These are phyloP conservation scores for Saprolegnia diclina DNA, from an alignment of 352 stramenopile genomes.

Conservation along the genomic window DNA sequence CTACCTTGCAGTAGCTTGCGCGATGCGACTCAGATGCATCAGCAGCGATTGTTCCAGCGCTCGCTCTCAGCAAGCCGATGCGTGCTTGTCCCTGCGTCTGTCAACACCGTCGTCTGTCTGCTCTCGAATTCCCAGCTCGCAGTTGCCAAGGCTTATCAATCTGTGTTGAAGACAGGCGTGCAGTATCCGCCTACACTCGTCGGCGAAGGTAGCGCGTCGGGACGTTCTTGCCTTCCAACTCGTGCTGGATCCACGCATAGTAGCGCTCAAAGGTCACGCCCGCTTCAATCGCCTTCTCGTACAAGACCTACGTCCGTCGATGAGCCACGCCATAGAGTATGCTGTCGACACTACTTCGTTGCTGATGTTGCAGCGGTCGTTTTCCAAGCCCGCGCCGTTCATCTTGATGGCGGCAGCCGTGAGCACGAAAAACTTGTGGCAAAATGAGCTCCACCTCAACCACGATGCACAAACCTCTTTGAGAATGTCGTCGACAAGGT, in stretches of 20 bases:
- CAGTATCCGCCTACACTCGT: too few species aligned
- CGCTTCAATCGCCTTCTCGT: constrained; percentile 41
- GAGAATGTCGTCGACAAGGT: constrained; percentile 14
- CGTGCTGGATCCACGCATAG: constrained; percentile 44
- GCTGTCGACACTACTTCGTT: constrained; percentile 35
- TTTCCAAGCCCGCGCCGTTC: constrained; percentile 41
- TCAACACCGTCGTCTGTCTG: too few species aligned
- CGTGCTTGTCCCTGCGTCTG: too few species aligned
- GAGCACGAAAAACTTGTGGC: constrained; percentile 49
- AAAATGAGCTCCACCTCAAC: neutral
- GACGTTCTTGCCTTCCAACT: constrained; percentile 29
- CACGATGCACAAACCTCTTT: constrained; percentile 6
- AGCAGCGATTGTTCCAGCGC: too few species aligned
- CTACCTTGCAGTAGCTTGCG: too few species aligned
- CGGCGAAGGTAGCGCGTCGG: too few species aligned
- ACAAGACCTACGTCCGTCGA: constrained; percentile 34
- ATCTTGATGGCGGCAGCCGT: constrained; percentile 54
- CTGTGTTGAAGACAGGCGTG: too few species aligned
- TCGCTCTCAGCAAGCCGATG: too few species aligned
- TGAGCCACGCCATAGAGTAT: neutral
- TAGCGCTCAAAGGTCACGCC: constrained; percentile 54
- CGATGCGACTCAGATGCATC: too few species aligned
- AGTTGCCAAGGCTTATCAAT: too few species aligned
- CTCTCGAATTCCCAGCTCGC: too few species aligned
- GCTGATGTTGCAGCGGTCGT: constrained; percentile 55